Conservation (phyloP, 805 yeast species). For the Pichia rugopelliculosa region DNA sequence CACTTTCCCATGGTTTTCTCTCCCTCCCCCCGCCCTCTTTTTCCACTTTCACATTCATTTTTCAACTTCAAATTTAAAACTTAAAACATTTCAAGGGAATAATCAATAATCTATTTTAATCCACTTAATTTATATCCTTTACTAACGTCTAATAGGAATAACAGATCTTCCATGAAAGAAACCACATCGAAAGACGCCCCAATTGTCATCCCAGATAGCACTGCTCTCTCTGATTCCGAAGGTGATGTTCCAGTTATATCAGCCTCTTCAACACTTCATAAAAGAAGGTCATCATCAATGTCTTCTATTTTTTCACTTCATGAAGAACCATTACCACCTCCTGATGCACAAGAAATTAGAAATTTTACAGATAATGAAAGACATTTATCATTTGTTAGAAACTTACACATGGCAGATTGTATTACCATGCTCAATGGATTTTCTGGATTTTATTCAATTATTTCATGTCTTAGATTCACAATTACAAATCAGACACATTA, state of each 20-base stretch:
- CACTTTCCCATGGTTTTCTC: neutral
- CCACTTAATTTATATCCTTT: no score
- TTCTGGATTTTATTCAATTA: slow-evolving; percentile 84
- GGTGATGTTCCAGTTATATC: slow-evolving; percentile 12
- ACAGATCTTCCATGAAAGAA: neutral
- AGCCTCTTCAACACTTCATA: slow-evolving; percentile 1
- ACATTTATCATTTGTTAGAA: slow-evolving; percentile 80
- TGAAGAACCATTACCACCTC: slow-evolving; percentile 63
- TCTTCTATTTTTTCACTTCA: slow-evolving; percentile 42
- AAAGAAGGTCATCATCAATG: slow-evolving; percentile 28
- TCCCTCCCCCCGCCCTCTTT: no score
- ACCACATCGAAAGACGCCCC: neutral
- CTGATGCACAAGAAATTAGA: slow-evolving; percentile 67
- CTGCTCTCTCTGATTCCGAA: slow-evolving; percentile 23
- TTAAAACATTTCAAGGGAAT: no score
- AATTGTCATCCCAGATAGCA: slow-evolving; percentile 1
- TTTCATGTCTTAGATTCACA: slow-evolving; percentile 77
- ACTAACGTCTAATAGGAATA: neutral
- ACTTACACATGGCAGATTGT: slow-evolving; percentile 91
- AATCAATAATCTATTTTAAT: no score
- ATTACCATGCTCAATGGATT: slow-evolving; percentile 92
- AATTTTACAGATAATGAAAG: slow-evolving; percentile 77
- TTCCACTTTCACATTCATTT: neutral
- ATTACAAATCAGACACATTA: slow-evolving; percentile 62
- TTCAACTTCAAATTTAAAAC: no score